These are phyloP conservation scores for Pyricularia sp. DNA, from an alignment of 2,329 filamentous ascomycete species.

Conservation along the genomic window DNA sequence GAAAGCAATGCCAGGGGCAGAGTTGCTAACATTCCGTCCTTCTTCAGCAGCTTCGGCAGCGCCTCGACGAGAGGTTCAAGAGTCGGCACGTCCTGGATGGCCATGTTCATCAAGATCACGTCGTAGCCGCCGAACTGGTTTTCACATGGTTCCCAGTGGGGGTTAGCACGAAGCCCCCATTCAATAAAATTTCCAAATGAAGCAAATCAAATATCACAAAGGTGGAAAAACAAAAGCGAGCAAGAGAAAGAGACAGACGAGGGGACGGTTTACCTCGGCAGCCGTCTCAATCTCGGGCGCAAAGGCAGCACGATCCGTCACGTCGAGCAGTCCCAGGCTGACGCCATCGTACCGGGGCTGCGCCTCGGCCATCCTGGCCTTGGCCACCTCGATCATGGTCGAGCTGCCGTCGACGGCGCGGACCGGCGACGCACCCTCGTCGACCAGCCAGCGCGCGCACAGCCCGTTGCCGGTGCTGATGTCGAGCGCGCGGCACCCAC, in stretches of 20 bases:
- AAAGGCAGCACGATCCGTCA: constrained; percentile 16
- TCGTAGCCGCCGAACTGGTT: constrained; percentile 20
- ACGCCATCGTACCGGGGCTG: constrained; percentile 12
- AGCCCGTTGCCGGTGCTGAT: constrained; percentile 37
- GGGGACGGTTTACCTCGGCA: background rate
- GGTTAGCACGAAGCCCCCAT: background rate
- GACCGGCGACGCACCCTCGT: constrained; percentile 21
- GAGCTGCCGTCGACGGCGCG: constrained; percentile 28
- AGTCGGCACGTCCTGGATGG: constrained; percentile 32
- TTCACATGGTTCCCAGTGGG: background rate
- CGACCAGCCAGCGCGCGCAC: constrained; percentile 29
- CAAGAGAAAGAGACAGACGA: background rate
- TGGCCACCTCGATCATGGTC: constrained; percentile 26
- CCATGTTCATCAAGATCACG: constrained; percentile 34
- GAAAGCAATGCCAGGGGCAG: constrained; percentile 6
- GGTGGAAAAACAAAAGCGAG: no score
- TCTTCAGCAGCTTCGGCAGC: constrained; percentile 25
- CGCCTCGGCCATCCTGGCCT: constrained; percentile 6
- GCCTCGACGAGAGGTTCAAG: constrained; percentile 27
- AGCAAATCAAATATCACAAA: no score
- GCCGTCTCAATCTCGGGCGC: background rate
- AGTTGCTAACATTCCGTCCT: constrained; percentile 24
- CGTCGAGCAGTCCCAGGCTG: constrained; percentile 21
- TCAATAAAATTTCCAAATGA: background rate
- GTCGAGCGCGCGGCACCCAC: constrained; percentile 25